Conservation (phyloP, 768 basidiomycete genomes). For the Russula sp. region DNA sequence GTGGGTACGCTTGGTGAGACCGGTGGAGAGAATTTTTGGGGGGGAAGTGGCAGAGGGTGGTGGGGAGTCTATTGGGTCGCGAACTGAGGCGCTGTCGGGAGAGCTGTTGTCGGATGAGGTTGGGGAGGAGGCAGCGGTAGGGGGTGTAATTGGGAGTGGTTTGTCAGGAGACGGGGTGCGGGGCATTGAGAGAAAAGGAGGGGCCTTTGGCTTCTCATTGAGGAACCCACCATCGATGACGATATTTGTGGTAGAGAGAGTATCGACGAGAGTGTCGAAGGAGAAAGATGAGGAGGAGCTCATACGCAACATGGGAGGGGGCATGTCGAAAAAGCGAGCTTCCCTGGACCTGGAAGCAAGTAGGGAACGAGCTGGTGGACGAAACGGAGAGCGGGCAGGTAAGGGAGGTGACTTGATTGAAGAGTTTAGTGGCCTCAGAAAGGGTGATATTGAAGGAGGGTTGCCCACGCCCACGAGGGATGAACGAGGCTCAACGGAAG, state of each 20-base stretch:
- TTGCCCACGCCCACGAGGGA: slow-evolving; percentile 33
- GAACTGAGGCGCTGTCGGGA: slow-evolving; percentile 13
- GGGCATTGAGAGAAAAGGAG: slow-evolving; percentile 7
- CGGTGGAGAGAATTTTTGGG: slow-evolving; percentile 15
- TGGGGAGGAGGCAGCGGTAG: slow-evolving; percentile 23
- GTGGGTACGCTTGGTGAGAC: slow-evolving; percentile 64
- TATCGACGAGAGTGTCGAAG: slow-evolving; percentile 19
- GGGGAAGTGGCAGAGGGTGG: slow-evolving; percentile 20
- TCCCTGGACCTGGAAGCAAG: too few species aligned
- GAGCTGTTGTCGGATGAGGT: slow-evolving; percentile 18
- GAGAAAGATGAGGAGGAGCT: slow-evolving; percentile 30
- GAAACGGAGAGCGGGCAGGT: slow-evolving; percentile 30
- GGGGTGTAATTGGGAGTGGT: slow-evolving; percentile 31
- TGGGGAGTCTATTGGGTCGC: slow-evolving; percentile 16
- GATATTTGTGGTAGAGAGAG: background rate
- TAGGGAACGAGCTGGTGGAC: slow-evolving; percentile 25
- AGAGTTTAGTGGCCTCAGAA: slow-evolving; percentile 20
- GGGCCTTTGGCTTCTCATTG: slow-evolving; percentile 14
- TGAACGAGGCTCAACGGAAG: slow-evolving; percentile 29
- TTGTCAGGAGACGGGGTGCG: slow-evolving; percentile 31
- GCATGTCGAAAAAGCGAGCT: slow-evolving; percentile 22
- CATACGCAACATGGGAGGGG: slow-evolving; percentile 25
- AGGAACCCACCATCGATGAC: slow-evolving; percentile 24
- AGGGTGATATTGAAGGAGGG: slow-evolving; percentile 23
- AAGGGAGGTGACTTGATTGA: slow-evolving; percentile 27